Evolutionary conservation across 768 basidiomycete genomes (phyloP), one percentile per base, ranked within the genome.

Genomic region (Royoungia palumana): DNA sequence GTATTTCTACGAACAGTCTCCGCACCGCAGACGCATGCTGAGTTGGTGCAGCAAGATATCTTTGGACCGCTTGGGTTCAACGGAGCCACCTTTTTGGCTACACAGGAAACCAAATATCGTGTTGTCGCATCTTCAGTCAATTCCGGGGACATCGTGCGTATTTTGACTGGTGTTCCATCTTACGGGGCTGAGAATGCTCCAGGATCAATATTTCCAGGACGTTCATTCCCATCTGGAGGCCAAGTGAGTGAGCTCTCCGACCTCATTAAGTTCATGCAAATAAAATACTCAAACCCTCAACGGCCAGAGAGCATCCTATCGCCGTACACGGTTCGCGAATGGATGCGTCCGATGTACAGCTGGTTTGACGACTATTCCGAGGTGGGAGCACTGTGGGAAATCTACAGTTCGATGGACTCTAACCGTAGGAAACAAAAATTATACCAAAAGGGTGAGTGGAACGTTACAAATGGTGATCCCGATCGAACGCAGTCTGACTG

Each of bases 221-320:
- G 58, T 67, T 59, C 59, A 51, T 76, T 78, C 48, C 67, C 78
- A 4, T 57, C 74, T 3, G 79, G 73, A 3, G 79, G 78, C 2
- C 79, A 82, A 51, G 76, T 75, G 55, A 70, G 72, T 50, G 79
- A 78, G 0, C 63, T 81, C 11, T 56, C 70, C 1, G 81, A 81
- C 54, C 62, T 77, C 8, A 59, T 61, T 13, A 72, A 57, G 6
- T 41, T 77, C 39, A 75, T 76, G 68, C 71, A 72, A 45, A 69
- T 71, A 4, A 55, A 80, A 37, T 65, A 81, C 20, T n/a, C n/a
- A n/a, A 68, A 78, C 34, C 76, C 79, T 11, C 55, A 28, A 25
- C 61, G 47, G n/a, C 58, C 24, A 17, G 67, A 68, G 21, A 67
- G 70, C 13, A 49, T 74, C 17, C 43, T 75, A 10, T 65, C 74